A percentile compares a stretch with the other conserved stretches of the same genome.
Evolutionary conservation across 805 yeast genomes (phyloP).

Genomic region (Candida coquimbonensis): DNA sequence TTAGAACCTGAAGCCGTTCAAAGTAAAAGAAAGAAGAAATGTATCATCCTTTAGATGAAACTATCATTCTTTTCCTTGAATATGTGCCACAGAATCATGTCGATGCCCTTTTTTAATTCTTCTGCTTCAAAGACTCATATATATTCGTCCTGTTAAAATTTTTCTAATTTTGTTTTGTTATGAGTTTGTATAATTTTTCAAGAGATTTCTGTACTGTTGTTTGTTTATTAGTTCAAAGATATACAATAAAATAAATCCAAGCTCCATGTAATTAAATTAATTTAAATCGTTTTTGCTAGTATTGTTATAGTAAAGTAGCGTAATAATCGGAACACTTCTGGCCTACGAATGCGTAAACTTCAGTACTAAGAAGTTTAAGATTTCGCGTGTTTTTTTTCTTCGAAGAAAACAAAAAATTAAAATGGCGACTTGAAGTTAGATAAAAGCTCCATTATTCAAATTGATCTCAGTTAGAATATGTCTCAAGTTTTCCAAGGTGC

Average conservation of each 20-base stretch:
- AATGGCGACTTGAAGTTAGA: background rate
- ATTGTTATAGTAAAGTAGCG: no score
- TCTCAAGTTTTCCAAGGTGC: slow-evolving; percentile 67
- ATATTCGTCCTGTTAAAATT: background rate
- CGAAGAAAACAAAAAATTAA: background rate
- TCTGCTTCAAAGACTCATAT: background rate
- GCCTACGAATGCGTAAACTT: background rate
- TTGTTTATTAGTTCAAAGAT: no score
- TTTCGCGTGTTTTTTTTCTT: slow-evolving; percentile 3
- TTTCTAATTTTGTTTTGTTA: background rate
- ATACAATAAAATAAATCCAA: no score
- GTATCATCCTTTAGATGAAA: slow-evolving; percentile 52
- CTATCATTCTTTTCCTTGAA: background rate
- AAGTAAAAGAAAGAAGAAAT: slow-evolving; percentile 66
- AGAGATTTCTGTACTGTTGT: no score
- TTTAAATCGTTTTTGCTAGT: no score
- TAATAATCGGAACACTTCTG: no score
- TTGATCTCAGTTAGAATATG: slow-evolving; percentile 21
- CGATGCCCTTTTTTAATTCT: background rate
- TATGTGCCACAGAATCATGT: background rate
- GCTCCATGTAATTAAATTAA: no score
- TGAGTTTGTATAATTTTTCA: no score
- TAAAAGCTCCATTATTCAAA: background rate
- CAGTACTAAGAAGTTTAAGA: slow-evolving; percentile 7
- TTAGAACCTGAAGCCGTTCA: slow-evolving; percentile 91